A percentile compares a stretch with the other conserved stretches of the same genome.
These are phyloP conservation scores for Apocynum venetum DNA, from an alignment of 257 asterid species.

Conservation along the genomic window DNA sequence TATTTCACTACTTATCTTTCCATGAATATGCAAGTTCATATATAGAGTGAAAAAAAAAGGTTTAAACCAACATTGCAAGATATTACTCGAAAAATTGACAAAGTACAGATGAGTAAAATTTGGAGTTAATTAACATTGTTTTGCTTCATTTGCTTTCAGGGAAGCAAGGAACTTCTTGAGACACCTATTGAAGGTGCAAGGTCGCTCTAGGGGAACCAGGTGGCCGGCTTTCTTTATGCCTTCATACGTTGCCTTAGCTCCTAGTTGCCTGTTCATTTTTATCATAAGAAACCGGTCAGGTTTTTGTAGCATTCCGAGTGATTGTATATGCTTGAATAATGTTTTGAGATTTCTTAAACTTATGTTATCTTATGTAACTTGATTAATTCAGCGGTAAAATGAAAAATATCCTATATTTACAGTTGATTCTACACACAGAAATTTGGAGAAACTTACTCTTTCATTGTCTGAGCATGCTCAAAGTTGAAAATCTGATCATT, in stretches of 20 bases:
- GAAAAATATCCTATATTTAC: neutral
- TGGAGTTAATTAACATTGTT: slow-evolving; percentile 15
- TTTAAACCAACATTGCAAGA: neutral
- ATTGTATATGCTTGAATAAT: neutral
- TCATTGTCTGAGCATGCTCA: slow-evolving; percentile 70
- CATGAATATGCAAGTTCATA: neutral
- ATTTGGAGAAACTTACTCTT: slow-evolving; percentile 47
- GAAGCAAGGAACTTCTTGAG: slow-evolving; percentile 69
- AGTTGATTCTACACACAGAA: neutral
- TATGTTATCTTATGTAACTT: neutral
- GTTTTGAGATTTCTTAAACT: neutral
- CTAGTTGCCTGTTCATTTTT: slow-evolving; percentile 53
- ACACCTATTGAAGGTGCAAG: slow-evolving; percentile 60
- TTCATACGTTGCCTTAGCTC: slow-evolving; percentile 45
- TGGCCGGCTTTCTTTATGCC: slow-evolving; percentile 78
- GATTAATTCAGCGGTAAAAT: neutral
- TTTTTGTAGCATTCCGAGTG: neutral
- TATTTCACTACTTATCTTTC: neutral
- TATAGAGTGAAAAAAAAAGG: neutral
- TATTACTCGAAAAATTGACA: neutral
- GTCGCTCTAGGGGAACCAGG: slow-evolving; percentile 82
- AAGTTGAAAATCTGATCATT: slow-evolving; percentile 74
- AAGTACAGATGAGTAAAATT: neutral
- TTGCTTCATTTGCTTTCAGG: slow-evolving; percentile 34
- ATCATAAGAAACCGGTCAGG: slow-evolving; percentile 7